These are phyloP conservation scores for Nothophytophthora sp. DNA, from an alignment of 352 stramenopile species.

Conservation along the genomic window DNA sequence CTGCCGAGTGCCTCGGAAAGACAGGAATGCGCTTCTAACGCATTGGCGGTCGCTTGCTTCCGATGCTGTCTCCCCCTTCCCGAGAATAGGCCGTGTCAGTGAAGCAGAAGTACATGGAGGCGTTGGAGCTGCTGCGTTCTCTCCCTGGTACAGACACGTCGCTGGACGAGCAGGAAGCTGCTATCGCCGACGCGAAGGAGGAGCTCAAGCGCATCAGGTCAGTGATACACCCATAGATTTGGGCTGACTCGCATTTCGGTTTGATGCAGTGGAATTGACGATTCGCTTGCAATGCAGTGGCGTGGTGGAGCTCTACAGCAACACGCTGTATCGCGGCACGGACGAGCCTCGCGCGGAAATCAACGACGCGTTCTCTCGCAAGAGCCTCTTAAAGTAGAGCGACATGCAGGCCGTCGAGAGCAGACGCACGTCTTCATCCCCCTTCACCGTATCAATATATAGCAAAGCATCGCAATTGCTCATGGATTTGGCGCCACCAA, in stretches of 20 bases:
- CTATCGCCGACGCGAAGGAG: conserved; percentile 67
- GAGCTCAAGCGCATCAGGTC: conserved; percentile 83
- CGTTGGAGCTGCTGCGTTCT: conserved; percentile 63
- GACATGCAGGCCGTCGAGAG: not conserved
- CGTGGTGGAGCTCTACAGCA: conserved; percentile 83
- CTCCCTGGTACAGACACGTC: conserved; percentile 77
- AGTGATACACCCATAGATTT: no score
- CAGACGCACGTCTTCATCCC: not conserved
- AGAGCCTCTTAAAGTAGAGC: conserved; percentile 72
- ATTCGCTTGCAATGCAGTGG: conserved; percentile 52
- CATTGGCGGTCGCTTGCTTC: not conserved
- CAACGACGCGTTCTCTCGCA: conserved; percentile 84
- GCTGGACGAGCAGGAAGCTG: conserved; percentile 73
- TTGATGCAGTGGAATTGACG: not conserved
- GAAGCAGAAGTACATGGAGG: conserved; percentile 76
- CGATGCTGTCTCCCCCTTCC: no score
- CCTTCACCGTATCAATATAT: conserved; percentile 16
- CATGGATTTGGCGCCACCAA: no score
- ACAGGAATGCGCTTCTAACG: not conserved
- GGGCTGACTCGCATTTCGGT: no score
- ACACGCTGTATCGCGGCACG: conserved; percentile 83
- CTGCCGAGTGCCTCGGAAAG: not conserved
- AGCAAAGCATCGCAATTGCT: not conserved
- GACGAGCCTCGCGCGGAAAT: conserved; percentile 82
- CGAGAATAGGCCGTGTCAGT: conserved; percentile 80